Conservation (phyloP, 2,329 filamentous ascomycete genomes). For the Calonectria fujianensis region DNA sequence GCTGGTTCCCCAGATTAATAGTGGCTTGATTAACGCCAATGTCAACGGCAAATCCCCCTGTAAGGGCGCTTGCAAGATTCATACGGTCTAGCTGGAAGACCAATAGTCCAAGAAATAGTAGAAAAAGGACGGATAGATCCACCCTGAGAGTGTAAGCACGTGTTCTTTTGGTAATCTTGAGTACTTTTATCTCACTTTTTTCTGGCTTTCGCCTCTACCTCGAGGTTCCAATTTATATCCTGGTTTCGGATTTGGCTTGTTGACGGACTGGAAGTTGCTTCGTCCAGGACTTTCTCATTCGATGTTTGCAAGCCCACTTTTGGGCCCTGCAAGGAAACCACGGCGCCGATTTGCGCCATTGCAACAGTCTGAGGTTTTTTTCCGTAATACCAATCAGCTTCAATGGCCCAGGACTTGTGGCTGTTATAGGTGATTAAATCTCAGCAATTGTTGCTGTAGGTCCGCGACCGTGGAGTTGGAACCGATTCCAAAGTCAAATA, state of each 20-base stretch:
- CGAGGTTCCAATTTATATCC: not conserved
- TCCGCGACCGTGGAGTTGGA: not conserved
- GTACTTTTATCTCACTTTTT: not conserved
- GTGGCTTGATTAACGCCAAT: conserved; percentile 66
- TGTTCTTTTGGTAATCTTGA: too few relatives aligned
- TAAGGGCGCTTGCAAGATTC: conserved; percentile 71
- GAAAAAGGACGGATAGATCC: conserved; percentile 67
- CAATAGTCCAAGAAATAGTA: conserved; percentile 69
- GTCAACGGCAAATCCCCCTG: conserved; percentile 66
- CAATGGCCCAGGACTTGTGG: too few relatives aligned
- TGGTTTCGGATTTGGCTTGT: not conserved
- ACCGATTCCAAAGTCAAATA: not conserved
- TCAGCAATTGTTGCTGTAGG: too few relatives aligned
- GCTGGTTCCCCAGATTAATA: conserved; percentile 71
- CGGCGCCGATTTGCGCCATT: too few relatives aligned
- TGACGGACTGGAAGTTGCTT: not conserved
- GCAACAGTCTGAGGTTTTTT: too few relatives aligned
- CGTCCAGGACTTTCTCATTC: not conserved
- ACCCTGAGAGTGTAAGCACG: conserved; percentile 57
- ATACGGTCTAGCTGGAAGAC: conserved; percentile 73
- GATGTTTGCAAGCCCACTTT: too few relatives aligned
- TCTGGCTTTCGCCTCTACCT: not conserved
- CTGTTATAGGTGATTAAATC: too few relatives aligned
- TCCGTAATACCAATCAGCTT: too few relatives aligned
- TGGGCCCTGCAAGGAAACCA: too few relatives aligned